Percentiles rank a stretch among this genome's conserved stretches.
Conservation (phyloP, 768 basidiomycete species). For the Serendipita sp. region DNA sequence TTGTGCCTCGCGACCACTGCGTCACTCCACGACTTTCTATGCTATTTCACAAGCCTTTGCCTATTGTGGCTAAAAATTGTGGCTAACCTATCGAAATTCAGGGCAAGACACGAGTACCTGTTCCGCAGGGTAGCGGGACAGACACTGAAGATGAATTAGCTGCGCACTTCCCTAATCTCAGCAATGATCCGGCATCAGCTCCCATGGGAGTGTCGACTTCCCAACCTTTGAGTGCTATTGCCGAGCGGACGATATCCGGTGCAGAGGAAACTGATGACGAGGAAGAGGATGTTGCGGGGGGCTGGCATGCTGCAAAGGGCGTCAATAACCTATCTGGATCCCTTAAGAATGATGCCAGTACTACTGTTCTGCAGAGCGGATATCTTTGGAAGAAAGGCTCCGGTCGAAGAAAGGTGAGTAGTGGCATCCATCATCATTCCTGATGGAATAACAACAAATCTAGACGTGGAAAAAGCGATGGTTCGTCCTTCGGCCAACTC, state of each 20-base stretch:
- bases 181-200: background rate
- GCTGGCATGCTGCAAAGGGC: conserved; percentile 36
- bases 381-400: conserved; percentile 93
- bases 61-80: background rate
- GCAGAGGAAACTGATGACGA: conserved; percentile 52
- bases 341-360: conserved; percentile 36
- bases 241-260: conserved; percentile 55
- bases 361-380: conserved; percentile 63
- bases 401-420: conserved; percentile 74
- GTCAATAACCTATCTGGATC: conserved; percentile 17
- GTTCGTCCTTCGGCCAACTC: conserved; percentile 87
- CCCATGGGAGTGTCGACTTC: conserved; percentile 13
- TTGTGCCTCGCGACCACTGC: too few species aligned
- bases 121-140: background rate
- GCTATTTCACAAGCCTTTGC: background rate
- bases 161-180: background rate
- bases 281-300: conserved; percentile 48
- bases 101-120: background rate
- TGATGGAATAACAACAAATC: background rate
- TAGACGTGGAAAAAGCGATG: conserved; percentile 99
- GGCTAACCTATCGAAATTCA: conserved; percentile 6
- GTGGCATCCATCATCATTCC: background rate
- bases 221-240: conserved; percentile 54
- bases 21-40: background rate
- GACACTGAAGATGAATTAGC: conserved; percentile 1